Conservation (phyloP, 306 rosid genomes). For the Cicer chorassanicum region DNA sequence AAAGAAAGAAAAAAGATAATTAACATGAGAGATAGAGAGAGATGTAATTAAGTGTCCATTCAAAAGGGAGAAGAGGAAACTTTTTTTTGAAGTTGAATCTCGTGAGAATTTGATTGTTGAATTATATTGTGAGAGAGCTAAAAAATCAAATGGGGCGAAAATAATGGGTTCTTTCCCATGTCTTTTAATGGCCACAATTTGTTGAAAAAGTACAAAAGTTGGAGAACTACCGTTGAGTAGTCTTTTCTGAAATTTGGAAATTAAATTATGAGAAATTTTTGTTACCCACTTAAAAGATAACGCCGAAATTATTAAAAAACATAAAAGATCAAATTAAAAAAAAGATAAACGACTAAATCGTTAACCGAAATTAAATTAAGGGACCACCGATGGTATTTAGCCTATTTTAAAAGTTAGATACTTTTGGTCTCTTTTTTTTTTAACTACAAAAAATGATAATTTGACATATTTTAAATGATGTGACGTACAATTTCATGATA, state of each 20-base stretch:
- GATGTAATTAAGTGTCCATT: not conserved
- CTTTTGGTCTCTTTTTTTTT: too few relatives aligned
- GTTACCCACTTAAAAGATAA: too few relatives aligned
- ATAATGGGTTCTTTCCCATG: not conserved
- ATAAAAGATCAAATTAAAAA: too few relatives aligned
- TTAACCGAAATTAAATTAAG: too few relatives aligned
- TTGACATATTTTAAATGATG: too few relatives aligned
- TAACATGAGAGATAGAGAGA: not conserved
- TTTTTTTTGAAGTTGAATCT: conserved; percentile 36
- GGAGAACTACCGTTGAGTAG: conserved; percentile 4
- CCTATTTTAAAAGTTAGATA: too few relatives aligned
- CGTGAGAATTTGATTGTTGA: conserved; percentile 2
- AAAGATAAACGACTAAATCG: too few relatives aligned
- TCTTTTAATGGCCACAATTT: not conserved
- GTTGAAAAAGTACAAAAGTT: conserved; percentile 13
- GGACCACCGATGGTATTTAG: too few relatives aligned
- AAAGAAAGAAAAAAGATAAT: not conserved
- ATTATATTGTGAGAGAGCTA: not conserved
- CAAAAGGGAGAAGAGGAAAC: not conserved
- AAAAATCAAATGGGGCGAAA: not conserved
- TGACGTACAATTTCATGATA: too few relatives aligned
- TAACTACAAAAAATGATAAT: too few relatives aligned
- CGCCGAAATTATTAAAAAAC: too few relatives aligned
- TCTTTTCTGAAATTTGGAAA: not conserved
- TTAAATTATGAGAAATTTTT: not conserved